phyloP scores from a whole-genome alignment of 2,329 filamentous ascomycete genomes.

The Xylariaceae sp. region DNA sequence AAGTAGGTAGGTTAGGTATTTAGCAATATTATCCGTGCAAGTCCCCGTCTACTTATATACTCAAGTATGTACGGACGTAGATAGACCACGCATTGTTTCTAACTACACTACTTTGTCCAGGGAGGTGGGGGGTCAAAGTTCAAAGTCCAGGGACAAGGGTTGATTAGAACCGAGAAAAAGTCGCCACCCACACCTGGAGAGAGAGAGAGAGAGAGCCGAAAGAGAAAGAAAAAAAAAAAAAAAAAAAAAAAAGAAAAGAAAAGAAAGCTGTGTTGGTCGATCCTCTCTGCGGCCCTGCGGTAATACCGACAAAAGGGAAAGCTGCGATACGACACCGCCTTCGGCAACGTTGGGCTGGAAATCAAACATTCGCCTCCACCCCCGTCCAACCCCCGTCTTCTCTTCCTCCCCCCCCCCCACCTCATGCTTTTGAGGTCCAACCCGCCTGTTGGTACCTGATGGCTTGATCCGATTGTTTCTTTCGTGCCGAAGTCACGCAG shows the following conservation, averaged over 20 bases:
- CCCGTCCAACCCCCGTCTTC: too few species aligned
- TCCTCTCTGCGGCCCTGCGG: conserved; percentile 28
- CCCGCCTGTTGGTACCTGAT: conserved; percentile 30
- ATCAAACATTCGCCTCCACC: too few species aligned
- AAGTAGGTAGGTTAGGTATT: too few species aligned
- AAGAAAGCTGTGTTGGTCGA: conserved; percentile 25
- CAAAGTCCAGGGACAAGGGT: too few species aligned
- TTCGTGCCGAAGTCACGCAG: conserved; percentile 11
- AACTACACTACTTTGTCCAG: too few species aligned
- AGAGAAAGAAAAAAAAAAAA: not conserved
- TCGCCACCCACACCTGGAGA: conserved; percentile 6
- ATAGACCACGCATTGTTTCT: too few species aligned
- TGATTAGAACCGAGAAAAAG: conserved; percentile 6
- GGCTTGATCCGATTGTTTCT: conserved; percentile 20
- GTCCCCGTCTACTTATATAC: too few species aligned
- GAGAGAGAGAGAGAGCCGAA: not conserved
- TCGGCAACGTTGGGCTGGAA: conserved; percentile 29
- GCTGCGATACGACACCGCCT: conserved; percentile 27
- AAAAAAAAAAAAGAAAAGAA: not conserved
- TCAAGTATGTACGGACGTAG: too few species aligned
- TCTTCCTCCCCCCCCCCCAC: too few species aligned
- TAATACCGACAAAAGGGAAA: conserved; percentile 25
- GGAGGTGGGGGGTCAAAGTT: too few species aligned
- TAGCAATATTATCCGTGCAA: too few species aligned
- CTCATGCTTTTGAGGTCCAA: conserved; percentile 17